A percentile compares a stretch with the other conserved stretches of the same genome.
phyloP scores from a whole-genome alignment of 169 alveolate species.

The Sarcocystis neurona region DNA sequence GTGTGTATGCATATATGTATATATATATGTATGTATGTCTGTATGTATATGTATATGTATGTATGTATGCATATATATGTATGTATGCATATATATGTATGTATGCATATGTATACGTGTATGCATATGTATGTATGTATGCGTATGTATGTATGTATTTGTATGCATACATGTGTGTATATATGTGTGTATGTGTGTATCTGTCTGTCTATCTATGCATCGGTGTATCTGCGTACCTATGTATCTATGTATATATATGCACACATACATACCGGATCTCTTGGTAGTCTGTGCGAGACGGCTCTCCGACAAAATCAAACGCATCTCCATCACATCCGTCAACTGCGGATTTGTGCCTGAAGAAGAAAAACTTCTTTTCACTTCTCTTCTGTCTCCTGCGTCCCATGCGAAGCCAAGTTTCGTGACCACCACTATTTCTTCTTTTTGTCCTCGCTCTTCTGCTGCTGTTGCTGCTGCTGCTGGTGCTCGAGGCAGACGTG shows the following conservation, averaged over 20 bases:
- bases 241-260: neutral
- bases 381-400: too few species aligned
- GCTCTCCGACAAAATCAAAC: conserved; percentile 3
- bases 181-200: neutral
- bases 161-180: neutral
- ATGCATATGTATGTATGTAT: neutral
- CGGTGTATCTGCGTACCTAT: too few species aligned
- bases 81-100: neutral
- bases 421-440: conserved; percentile 1
- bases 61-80: neutral
- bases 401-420: too few species aligned
- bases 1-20: neutral
- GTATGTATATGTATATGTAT: neutral
- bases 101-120: neutral
- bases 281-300: conserved; percentile 24
- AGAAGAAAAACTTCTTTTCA: too few species aligned
- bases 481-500: neutral
- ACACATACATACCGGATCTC: neutral
- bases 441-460: neutral
- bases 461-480: neutral
- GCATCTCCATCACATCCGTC: neutral
- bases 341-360: too few species aligned
- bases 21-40: neutral
- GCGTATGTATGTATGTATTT: neutral
- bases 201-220: neutral